A percentile compares a stretch with the other conserved stretches of the same genome.
phyloP scores from a whole-genome alignment of 768 basidiomycete genomes.

The Boletus insuetus region DNA sequence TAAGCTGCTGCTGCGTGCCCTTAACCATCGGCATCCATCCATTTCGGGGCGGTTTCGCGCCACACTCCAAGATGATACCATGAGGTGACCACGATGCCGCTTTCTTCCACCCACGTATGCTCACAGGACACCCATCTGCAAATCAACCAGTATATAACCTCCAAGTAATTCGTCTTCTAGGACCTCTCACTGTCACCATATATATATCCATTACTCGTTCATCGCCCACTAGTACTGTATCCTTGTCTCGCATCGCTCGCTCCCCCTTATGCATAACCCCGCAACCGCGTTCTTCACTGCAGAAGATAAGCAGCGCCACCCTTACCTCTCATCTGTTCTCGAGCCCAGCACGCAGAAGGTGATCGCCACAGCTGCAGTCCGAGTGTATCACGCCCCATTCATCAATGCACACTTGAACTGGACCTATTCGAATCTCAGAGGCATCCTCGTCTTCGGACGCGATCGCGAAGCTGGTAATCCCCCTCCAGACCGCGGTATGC shows the following conservation, averaged over 20 bases:
- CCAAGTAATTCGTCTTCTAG: conserved; percentile 10
- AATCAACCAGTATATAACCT: conserved; percentile 34
- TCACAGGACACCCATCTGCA: conserved; percentile 23
- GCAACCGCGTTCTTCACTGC: conserved; percentile 33
- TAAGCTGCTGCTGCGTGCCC: conserved; percentile 24
- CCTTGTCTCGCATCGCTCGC: conserved; percentile 1
- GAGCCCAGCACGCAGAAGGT: conserved; percentile 42
- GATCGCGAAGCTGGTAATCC: conserved; percentile 28
- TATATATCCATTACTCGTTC: conserved; percentile 20
- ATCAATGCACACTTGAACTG: conserved; percentile 47
- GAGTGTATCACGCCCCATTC: conserved; percentile 62
- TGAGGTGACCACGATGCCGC: conserved; percentile 36
- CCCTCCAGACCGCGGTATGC: conserved; percentile 18
- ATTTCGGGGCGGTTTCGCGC: conserved; percentile 31
- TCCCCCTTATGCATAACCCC: conserved; percentile 31
- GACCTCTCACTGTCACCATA: conserved; percentile 15
- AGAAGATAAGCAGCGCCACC: conserved; percentile 38
- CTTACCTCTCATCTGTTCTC: conserved; percentile 39
- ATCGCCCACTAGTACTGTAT: not conserved
- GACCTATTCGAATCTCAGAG: conserved; percentile 58
- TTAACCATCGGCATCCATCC: conserved; percentile 27
- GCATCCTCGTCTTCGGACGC: conserved; percentile 54
- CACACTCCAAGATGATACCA: conserved; percentile 31
- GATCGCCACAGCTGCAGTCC: conserved; percentile 52
- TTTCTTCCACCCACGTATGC: conserved; percentile 27